Conservation (phyloP, 306 rosid genomes). For the Vigna nakashimae region DNA sequence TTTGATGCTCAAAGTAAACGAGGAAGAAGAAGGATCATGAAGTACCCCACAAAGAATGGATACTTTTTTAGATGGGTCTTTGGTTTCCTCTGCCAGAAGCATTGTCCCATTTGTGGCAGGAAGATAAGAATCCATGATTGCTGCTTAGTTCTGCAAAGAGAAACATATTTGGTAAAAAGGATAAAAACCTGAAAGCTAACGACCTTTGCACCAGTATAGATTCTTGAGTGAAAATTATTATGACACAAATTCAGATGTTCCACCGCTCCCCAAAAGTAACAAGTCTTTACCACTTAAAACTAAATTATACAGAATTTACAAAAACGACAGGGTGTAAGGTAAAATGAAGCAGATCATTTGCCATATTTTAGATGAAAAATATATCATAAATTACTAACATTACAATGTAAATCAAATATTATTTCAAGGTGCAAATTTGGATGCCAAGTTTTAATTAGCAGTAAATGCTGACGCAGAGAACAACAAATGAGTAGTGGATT, state of each 20-base stretch:
- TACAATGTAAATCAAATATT: not conserved
- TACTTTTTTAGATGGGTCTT: slow-evolving; percentile 66
- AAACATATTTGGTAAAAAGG: slow-evolving; percentile 9
- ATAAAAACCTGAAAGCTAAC: not conserved
- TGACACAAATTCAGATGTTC: not conserved
- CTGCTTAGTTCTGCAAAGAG: slow-evolving; percentile 52
- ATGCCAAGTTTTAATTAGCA: not conserved
- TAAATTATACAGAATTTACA: not conserved
- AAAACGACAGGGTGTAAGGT: not conserved
- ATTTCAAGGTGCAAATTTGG: not conserved
- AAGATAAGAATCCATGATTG: slow-evolving; percentile 65
- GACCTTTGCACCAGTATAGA: not conserved
- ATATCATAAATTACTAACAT: not conserved
- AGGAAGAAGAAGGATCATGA: slow-evolving; percentile 78
- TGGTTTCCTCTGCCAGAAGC: slow-evolving; percentile 72
- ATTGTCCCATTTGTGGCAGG: slow-evolving; percentile 81
- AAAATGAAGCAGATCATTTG: not conserved
- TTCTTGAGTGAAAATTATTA: not conserved
- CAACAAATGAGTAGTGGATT: not conserved
- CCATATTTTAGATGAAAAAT: slow-evolving; percentile 9
- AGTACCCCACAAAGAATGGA: slow-evolving; percentile 71
- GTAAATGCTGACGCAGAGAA: not conserved
- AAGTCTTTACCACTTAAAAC: not conserved
- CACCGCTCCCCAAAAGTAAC: not conserved
- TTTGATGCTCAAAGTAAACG: slow-evolving; percentile 83